Conservation (phyloP, 108 stramenopile genomes). For the Discostella stelligeroides region DNA sequence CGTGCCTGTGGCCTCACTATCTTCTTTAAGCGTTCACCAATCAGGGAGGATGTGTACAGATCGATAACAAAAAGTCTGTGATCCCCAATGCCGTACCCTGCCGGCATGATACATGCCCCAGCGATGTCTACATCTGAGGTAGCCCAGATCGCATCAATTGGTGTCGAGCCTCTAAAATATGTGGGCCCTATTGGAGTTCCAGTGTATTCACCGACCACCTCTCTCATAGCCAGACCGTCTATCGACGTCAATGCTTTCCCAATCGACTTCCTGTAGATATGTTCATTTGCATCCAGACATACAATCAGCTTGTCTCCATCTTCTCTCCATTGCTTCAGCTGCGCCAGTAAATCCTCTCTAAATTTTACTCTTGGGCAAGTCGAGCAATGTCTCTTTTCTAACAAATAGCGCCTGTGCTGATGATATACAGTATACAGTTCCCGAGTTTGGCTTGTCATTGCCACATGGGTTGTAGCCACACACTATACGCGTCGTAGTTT, state of each 20-base stretch:
- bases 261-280: neutral
- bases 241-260: neutral
- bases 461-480: neutral
- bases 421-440: neutral
- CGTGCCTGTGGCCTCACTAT: neutral
- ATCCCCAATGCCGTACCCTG: no score
- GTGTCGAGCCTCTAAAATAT: no score
- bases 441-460: no score
- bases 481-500: neutral
- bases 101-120: no score
- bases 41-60: neutral
- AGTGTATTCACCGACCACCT: no score
- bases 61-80: conserved; percentile 20
- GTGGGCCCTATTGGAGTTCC: neutral
- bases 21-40: neutral
- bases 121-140: no score
- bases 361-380: no score
- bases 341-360: no score
- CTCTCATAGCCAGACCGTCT: neutral
- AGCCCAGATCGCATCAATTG: no score
- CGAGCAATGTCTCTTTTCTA: neutral
- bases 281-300: no score
- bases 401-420: neutral
- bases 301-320: no score
- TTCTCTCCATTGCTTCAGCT: no score